These are phyloP conservation scores for Cryptococcus sp. DNA, from an alignment of 1,284 basidiomycete species.

Conservation along the genomic window DNA sequence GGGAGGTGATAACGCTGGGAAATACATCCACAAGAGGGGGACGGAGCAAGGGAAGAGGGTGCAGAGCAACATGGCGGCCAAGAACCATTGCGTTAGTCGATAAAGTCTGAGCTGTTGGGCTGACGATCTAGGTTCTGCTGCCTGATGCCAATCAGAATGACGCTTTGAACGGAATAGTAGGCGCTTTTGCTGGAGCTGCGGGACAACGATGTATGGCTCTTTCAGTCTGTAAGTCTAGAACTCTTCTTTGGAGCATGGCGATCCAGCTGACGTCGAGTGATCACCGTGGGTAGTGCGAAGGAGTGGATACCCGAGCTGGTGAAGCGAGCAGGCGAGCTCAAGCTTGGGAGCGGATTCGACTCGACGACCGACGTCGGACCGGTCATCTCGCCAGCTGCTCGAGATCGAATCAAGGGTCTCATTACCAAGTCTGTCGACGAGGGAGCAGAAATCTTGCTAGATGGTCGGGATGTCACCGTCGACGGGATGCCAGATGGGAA, in stretches of 20 bases:
- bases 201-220: slow-evolving; percentile 56
- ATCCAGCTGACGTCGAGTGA: slow-evolving; percentile 50
- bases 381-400: slow-evolving; percentile 76
- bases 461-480: slow-evolving; percentile 66
- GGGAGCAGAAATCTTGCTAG: slow-evolving; percentile 77
- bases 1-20: slow-evolving; percentile 86
- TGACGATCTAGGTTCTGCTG: slow-evolving; percentile 64
- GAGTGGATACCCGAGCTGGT: slow-evolving; percentile 76
- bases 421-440: slow-evolving; percentile 71
- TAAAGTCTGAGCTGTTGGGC: neutral
- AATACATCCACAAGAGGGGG: slow-evolving; percentile 76
- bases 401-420: slow-evolving; percentile 65
- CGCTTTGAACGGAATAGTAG: slow-evolving; percentile 80
- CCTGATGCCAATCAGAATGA: slow-evolving; percentile 90
- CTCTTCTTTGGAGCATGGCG: too few species aligned
- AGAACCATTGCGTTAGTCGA: slow-evolving; percentile 73
- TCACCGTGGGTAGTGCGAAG: slow-evolving; percentile 72
- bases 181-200: slow-evolving; percentile 89
- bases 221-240: slow-evolving; percentile 16
- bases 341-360: slow-evolving; percentile 82
- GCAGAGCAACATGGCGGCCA: slow-evolving; percentile 84
- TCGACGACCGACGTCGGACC: slow-evolving; percentile 74
- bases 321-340: slow-evolving; percentile 68
- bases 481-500: slow-evolving; percentile 75
- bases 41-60: slow-evolving; percentile 72